Conservation (phyloP, 2,329 filamentous ascomycete species). For the Sclerotinia subarctica region DNA sequence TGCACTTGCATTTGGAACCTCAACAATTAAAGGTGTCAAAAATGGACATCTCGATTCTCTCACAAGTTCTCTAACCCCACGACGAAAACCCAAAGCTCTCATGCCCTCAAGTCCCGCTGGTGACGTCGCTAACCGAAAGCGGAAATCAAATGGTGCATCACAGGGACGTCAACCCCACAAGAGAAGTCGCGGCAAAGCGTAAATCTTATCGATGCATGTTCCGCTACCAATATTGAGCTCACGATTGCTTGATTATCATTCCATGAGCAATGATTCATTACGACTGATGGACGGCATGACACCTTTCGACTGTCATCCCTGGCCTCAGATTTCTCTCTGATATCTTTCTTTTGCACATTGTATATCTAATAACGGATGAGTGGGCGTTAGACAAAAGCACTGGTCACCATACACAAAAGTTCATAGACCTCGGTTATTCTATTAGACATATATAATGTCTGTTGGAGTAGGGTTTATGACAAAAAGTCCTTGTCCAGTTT, state of each 20-base stretch:
- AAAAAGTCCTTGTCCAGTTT: not conserved
- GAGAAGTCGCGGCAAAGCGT: constrained; percentile 29
- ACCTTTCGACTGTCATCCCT: constrained; percentile 22
- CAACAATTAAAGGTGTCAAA: constrained; percentile 61
- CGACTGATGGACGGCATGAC: constrained; percentile 22
- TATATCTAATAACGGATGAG: not conserved
- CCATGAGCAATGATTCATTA: constrained; percentile 14
- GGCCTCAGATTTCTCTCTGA: constrained; percentile 15
- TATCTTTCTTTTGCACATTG: constrained; percentile 2
- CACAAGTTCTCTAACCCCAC: constrained; percentile 65
- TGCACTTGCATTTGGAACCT: constrained; percentile 59
- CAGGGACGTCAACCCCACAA: constrained; percentile 33
- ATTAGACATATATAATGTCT: not conserved
- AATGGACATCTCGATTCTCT: constrained; percentile 64
- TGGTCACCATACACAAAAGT: constrained; percentile 8
- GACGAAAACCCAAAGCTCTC: constrained; percentile 46
- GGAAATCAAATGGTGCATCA: constrained; percentile 29
- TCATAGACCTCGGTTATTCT: not conserved
- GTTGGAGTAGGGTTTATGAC: not conserved
- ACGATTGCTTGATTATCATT: constrained; percentile 1
- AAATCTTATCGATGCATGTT: too few relatives aligned
- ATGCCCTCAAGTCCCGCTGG: constrained; percentile 32
- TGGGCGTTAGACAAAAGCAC: constrained; percentile 15
- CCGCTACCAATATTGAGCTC: not conserved
- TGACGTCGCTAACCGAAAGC: constrained; percentile 29